Base-by-base conservation (phyloP, 306 rosid genomes). In the Pterocarpus macrocarpus region DNA sequence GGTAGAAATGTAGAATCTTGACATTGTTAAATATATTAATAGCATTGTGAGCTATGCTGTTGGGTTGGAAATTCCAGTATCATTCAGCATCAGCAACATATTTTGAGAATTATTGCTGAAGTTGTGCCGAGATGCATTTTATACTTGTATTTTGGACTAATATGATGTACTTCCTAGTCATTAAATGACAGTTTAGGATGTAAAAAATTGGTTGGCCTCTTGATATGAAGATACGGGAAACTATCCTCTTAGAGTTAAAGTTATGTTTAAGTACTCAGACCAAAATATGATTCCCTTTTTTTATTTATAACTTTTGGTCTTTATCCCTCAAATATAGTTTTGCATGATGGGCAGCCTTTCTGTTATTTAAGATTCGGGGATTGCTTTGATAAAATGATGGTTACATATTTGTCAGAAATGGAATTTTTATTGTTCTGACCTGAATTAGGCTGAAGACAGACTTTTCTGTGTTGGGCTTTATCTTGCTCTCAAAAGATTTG, bases 11-110 rank as follows among this genome's bases (percentile, higher is more conserved):
- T 55, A 50, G 68, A 55, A 76, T 80, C 66, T 75, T 44, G 58
- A 41, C 43, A 69, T 59, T 62, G 47, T 57, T 44, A 82, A 64
- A 69, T 28, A 43, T 33, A 44, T 45, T 39, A 36, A 8, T 63
- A 8, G 64, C 47, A 76, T 71, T 45, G 39, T 68, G 67, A 70
- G 67, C 77, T 47, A 63, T 82, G 57, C 72, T 69, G 53, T 80
- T 14, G 85, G 34, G 74, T 56, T 50, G 82, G 66, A 72, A 17
- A 64, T 69, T 17, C 79, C 81, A 58, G 56, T 32, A 53, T 41
- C 22, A 44, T 80, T 67, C 58, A 63, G 44, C 50, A 61, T 43
- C 10, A 35, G 53, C 73, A 22, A 47, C 36, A 49, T 66, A 41
- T 47, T 33, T 33, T 47, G 63, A 47, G 14, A 43, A 17, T 47